A percentile compares a stretch with the other conserved stretches of the same genome.
Conservation (phyloP, 352 stramenopile genomes). For the Pythium periplocum region DNA sequence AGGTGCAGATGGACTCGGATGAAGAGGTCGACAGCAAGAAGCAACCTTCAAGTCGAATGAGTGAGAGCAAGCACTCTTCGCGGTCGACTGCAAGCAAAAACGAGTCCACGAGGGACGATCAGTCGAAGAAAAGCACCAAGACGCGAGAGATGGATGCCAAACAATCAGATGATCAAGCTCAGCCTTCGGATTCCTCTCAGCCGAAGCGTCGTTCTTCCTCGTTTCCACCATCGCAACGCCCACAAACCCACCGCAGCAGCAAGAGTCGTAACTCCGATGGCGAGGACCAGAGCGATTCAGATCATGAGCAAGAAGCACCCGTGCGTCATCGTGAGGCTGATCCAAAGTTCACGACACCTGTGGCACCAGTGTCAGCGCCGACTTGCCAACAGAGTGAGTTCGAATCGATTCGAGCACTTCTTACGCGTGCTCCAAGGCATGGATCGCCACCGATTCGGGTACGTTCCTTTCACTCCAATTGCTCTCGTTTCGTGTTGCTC, state of each 20-base stretch:
- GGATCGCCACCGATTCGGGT: conserved; percentile 26
- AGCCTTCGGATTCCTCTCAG: neutral
- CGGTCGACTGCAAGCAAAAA: neutral
- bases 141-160: too few relatives aligned
- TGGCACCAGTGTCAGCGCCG: neutral
- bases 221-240: conserved; percentile 1
- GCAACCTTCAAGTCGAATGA: neutral
- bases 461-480: conserved; percentile 1
- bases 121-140: neutral
- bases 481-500: neutral
- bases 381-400: neutral
- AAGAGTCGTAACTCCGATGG: conserved; percentile 5
- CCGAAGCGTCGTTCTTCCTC: neutral
- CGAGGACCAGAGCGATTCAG: conserved; percentile 5
- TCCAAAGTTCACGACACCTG: neutral
- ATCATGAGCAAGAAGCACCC: conserved; percentile 12
- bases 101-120: neutral
- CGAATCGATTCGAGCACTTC: conserved; percentile 21
- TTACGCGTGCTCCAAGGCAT: conserved; percentile 26
- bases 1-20: conserved; percentile 10
- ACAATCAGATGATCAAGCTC: too few relatives aligned
- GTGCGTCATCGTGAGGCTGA: conserved; percentile 2
- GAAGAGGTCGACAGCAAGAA: conserved; percentile 4
- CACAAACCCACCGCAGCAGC: conserved; percentile 2
- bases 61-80: neutral